Evolutionary conservation across 306 rosid genomes (phyloP), one percentile per base, ranked within the genome.

Genomic region (Hylodesmum podocarpum): DNA sequence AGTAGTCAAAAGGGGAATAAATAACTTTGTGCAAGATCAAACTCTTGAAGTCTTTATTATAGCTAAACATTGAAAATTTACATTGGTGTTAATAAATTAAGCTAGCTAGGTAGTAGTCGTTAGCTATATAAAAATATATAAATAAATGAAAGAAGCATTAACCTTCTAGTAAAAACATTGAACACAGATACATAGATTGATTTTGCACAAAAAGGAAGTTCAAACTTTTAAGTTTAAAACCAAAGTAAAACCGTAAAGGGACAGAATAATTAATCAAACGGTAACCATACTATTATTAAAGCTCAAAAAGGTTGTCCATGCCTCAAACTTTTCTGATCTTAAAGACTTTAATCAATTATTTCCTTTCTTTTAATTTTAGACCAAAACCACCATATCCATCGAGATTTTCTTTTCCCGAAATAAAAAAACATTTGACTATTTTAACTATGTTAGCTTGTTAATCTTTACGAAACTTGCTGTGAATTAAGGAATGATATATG

Each of bases 361-460:
- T 80, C 53, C 40, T 73, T 25, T 79, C 76, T n/a, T n/a, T n/a
- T n/a, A n/a, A 37, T 83, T 79, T 84, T 80, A 77, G 70, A 76
- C 72, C 61, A 33, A 50, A 57, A 19, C 54, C 69, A 28, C 47
- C 75, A 44, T 54, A 11, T 62, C 27, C 40, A 47, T 21, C n/a
- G 15, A 18, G 18, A 81, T 40, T 73, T 63, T 72, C 22, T 24
- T 53, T 71, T 70, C 58, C 64, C 50, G n/a, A 62, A 79, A 63
- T 37, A 12, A 70, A 62, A 62, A 70, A 57, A 11, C 59, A 18
- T 65, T 79, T 84, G 81, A 79, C 81, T 79, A 70, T 43, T 34
- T 36, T 66, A 53, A 33, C 44, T 50, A 49, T 16, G 51, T 69
- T 75, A 44, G 73, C 72, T 33, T 76, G 81, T 69, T 50, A 74